Conservation (phyloP, 2,329 filamentous ascomycete species). For the Alternaria consortialis region DNA sequence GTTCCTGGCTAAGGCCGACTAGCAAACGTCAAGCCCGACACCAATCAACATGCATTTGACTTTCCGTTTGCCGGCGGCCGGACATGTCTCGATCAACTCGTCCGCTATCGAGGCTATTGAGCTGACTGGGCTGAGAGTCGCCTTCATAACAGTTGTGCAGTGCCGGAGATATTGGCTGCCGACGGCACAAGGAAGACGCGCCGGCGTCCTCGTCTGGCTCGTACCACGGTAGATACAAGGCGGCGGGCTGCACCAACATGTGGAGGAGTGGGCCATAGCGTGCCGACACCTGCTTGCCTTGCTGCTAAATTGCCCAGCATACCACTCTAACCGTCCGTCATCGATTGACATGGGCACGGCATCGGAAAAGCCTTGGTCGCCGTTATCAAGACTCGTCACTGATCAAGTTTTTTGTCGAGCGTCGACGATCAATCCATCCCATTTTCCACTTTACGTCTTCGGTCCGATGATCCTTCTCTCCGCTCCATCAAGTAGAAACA, state of each 20-base stretch:
- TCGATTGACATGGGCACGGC: neutral
- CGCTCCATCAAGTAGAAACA: neutral
- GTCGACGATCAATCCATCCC: neutral
- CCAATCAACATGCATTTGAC: neutral
- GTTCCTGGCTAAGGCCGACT: constrained; percentile 21
- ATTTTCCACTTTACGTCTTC: neutral
- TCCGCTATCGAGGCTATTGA: neutral
- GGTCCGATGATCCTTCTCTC: neutral
- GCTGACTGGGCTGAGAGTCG: no score
- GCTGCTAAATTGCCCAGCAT: neutral
- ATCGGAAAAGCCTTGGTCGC: neutral
- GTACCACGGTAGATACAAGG: neutral
- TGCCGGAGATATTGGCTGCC: neutral
- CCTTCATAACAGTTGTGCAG: neutral
- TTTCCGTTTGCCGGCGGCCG: neutral
- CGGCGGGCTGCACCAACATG: neutral
- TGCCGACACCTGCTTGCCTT: neutral
- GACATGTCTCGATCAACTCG: neutral
- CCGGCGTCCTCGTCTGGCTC: neutral
- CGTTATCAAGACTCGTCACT: neutral
- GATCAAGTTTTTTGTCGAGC: neutral
- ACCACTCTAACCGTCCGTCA: neutral
- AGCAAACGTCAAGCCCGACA: constrained; percentile 5
- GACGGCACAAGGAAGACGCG: neutral
- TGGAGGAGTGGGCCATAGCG: neutral